A percentile compares a stretch with the other conserved stretches of the same genome.
These are phyloP conservation scores for Castanospermum australe DNA, from an alignment of 306 rosid genomes.

Conservation along the genomic window DNA sequence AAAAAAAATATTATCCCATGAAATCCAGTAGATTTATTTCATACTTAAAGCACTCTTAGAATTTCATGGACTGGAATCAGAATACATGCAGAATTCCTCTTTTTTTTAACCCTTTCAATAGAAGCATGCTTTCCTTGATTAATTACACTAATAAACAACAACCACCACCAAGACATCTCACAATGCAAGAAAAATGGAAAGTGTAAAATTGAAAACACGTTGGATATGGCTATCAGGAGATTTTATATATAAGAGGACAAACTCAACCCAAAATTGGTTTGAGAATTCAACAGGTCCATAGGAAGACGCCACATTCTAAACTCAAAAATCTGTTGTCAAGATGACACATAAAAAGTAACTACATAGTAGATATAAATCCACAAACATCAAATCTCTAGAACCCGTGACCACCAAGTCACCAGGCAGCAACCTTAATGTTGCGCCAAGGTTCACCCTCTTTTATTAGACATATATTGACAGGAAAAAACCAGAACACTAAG, in stretches of 20 bases:
- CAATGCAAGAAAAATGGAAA: neutral
- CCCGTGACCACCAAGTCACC: too few species aligned
- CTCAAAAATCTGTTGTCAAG: neutral
- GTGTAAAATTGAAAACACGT: neutral
- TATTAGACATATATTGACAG: neutral
- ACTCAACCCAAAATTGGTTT: neutral
- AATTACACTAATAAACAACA: neutral
- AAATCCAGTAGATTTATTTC: slow-evolving; percentile 9
- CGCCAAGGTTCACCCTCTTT: too few species aligned
- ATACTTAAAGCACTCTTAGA: neutral
- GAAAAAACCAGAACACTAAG: neutral
- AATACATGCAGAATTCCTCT: neutral
- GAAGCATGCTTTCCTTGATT: neutral
- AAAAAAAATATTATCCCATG: neutral
- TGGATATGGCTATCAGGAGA: neutral
- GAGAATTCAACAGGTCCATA: slow-evolving; percentile 1
- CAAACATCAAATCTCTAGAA: neutral
- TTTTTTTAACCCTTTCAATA: neutral
- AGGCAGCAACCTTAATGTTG: too few species aligned
- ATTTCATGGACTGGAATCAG: neutral
- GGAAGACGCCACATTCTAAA: neutral
- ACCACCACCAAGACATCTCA: too few species aligned
- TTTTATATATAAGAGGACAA: neutral
- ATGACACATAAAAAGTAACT: neutral
- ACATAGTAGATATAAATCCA: neutral